Base-by-base conservation (phyloP, 2,329 filamentous ascomycete species). In the Calonectria naviculata region DNA sequence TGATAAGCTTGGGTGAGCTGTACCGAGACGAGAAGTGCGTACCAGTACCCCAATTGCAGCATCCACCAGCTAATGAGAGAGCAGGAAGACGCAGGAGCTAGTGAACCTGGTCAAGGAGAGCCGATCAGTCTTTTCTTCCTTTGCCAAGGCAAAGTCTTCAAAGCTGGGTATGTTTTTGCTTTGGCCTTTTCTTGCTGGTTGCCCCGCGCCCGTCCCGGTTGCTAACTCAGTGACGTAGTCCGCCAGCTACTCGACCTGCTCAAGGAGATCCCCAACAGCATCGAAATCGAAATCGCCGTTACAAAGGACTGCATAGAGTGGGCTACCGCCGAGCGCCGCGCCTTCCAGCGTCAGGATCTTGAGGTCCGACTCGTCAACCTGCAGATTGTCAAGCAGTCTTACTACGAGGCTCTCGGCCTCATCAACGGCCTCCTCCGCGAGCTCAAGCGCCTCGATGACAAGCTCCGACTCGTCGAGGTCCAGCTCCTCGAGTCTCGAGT, bases 271-370 rank as follows among this genome's bases (percentile, higher is more conserved):
- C 97, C 97, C 80, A 93, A 98, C 85, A 97, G 95, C 78, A 93
- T 93, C 87, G 97, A 99, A 83, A 94, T 93, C 82, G 97, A 99
- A 87, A 95, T 98, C 83, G 87, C 92, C 83, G 95, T 98, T 79
- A 99, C 97, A 81, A 98, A 98, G 86, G 98, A 97, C 85, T 98
- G 95, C 87, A 99, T 99, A 91, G 96, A 98, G 87, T 99, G 97
- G 97, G 97, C 97, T 60, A 94, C 96, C 66, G 94, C 94, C 64
- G 95, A 98, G 87, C 94, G 95, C 79, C 93, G 97, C 81, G 94
- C 95, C 71, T 99, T 99, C 89, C 91, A 99, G 78, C 95, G 97
- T 77, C 97, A 99, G 87, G 98, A 97, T 84, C 94, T 99, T 81
- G 95, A 99, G 88, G 97, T 96, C 69, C 94, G 97, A 74, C 93